Conservation (phyloP, 495 filamentous ascomycete species). For the Chaetomidium leptoderma region DNA sequence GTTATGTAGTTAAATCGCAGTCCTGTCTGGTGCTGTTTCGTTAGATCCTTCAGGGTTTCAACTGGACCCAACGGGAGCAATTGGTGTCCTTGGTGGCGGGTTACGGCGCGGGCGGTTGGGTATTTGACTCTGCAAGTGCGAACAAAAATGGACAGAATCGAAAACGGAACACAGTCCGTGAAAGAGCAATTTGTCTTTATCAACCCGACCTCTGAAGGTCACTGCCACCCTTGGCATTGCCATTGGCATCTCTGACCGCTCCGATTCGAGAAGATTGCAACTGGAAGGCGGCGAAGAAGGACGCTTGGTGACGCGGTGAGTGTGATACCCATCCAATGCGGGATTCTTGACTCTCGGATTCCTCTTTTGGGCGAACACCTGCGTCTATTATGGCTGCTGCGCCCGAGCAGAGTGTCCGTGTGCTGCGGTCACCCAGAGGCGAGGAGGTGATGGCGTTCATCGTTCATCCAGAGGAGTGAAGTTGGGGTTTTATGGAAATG, state of each 20-base stretch:
- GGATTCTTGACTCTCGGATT: neutral
- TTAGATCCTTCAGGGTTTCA: slow-evolving; percentile 8
- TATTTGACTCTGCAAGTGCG: neutral
- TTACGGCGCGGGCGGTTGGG: neutral
- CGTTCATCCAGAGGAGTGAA: neutral
- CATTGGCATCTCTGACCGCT: slow-evolving; percentile 4
- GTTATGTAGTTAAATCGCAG: neutral
- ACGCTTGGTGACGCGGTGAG: neutral
- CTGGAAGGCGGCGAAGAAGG: neutral
- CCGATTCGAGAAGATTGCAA: neutral
- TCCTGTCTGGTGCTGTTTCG: neutral
- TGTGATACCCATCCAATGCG: neutral
- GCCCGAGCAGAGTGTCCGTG: neutral
- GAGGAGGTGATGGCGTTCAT: no score
- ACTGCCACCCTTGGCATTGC: slow-evolving; percentile 22
- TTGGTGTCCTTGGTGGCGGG: neutral
- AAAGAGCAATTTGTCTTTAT: neutral
- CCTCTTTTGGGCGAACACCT: neutral
- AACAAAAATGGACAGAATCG: neutral
- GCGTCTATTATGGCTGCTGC: neutral
- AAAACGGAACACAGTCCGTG: neutral
- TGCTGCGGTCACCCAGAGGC: no score
- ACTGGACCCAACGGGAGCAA: neutral
- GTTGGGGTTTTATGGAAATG: neutral
- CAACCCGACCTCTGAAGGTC: neutral